A percentile compares a stretch with the other conserved stretches of the same genome.
These are phyloP conservation scores for Candida adriatica DNA, from an alignment of 805 yeast species.

Conservation along the genomic window DNA sequence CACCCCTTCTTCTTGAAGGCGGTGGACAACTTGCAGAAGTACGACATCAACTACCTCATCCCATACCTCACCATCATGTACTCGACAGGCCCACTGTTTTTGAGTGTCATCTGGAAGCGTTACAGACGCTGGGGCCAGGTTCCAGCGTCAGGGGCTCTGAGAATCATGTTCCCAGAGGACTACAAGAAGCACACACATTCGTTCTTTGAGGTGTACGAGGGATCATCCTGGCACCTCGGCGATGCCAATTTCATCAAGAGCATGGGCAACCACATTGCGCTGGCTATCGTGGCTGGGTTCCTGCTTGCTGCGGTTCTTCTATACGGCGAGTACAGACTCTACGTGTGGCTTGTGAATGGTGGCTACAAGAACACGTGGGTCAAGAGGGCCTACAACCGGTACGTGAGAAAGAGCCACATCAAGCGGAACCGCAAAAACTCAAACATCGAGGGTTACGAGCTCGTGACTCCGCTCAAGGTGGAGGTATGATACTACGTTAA, in stretches of 20 bases:
- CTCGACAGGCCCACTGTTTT: slow-evolving; percentile 85
- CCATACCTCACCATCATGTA: slow-evolving; percentile 92
- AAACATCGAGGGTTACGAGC: slow-evolving; percentile 18
- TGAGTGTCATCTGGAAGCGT: slow-evolving; percentile 82
- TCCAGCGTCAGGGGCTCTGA: slow-evolving; percentile 56
- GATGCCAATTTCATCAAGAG: slow-evolving; percentile 77
- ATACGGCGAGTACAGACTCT: slow-evolving; percentile 41
- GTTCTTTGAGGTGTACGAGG: slow-evolving; percentile 69
- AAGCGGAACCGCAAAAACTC: slow-evolving; percentile 25
- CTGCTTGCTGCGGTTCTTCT: slow-evolving; percentile 42
- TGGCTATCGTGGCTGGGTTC: slow-evolving; percentile 69
- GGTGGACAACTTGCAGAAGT: slow-evolving; percentile 54
- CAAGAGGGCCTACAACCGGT: slow-evolving; percentile 12
- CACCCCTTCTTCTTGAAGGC: slow-evolving; percentile 81
- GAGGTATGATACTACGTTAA: slow-evolving; percentile 1
- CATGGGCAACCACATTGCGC: slow-evolving; percentile 65
- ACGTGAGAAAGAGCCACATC: slow-evolving; percentile 11
- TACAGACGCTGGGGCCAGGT: slow-evolving; percentile 71
- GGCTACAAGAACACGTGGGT: slow-evolving; percentile 17
- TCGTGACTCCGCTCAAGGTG: slow-evolving; percentile 7
- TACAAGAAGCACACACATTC: slow-evolving; percentile 56
- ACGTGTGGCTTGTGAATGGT: slow-evolving; percentile 32
- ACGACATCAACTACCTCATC: slow-evolving; percentile 67
- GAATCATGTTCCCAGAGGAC: slow-evolving; percentile 66
- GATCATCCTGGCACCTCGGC: slow-evolving; percentile 89